Conservation (phyloP, 257 asterid genomes). For the Przewalskia tangutica region DNA sequence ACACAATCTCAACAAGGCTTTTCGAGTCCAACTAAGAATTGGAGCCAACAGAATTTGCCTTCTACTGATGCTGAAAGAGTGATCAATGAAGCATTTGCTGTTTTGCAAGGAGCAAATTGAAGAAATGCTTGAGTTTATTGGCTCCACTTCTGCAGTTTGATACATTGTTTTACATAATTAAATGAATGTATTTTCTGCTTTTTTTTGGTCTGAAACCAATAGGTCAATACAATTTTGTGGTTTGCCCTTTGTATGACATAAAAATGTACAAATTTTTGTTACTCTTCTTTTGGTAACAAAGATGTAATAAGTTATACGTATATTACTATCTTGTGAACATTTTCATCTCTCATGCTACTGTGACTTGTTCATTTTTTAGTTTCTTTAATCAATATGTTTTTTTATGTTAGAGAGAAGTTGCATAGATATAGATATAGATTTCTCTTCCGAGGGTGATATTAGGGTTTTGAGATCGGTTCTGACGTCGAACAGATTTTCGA, state of each 20-base stretch:
- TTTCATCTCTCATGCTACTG: neutral
- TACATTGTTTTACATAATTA: slow-evolving; percentile 5
- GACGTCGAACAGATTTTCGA: too few species aligned
- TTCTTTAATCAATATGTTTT: neutral
- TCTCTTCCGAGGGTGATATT: too few species aligned
- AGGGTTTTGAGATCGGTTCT: too few species aligned
- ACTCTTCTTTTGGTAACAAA: slow-evolving; percentile 24
- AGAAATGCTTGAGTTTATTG: slow-evolving; percentile 1
- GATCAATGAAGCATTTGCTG: slow-evolving; percentile 32
- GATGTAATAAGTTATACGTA: slow-evolving; percentile 4
- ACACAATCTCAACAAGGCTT: slow-evolving; percentile 35
- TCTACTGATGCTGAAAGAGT: slow-evolving; percentile 35
- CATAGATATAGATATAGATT: too few species aligned
- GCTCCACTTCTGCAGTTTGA: neutral
- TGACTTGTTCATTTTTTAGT: neutral
- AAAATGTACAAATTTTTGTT: slow-evolving; percentile 42
- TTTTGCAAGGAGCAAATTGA: slow-evolving; percentile 27
- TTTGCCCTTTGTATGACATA: slow-evolving; percentile 21
- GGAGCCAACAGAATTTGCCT: slow-evolving; percentile 27
- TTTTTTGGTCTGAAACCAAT: neutral
- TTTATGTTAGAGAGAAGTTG: too few species aligned
- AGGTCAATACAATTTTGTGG: slow-evolving; percentile 37
- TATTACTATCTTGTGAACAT: neutral
- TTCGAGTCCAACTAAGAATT: slow-evolving; percentile 21
- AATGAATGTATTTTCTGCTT: neutral